Percentiles rank a stretch among this genome's conserved stretches.
Evolutionary conservation across 495 filamentous ascomycete species (phyloP).

Genomic region (Staphylotrichum longicolle): DNA sequence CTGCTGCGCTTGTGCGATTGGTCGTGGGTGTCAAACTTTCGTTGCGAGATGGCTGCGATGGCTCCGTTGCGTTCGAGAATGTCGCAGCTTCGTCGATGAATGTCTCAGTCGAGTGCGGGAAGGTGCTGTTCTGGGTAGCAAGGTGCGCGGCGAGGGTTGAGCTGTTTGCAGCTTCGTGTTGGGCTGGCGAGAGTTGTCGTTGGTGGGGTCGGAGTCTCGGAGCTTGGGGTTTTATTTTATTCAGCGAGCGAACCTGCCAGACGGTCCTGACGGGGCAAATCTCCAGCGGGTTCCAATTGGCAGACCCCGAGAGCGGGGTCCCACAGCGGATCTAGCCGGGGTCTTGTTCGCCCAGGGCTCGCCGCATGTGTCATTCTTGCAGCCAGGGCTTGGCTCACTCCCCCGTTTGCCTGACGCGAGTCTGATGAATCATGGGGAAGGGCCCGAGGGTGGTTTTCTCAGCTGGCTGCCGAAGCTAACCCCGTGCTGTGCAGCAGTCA

Average conservation of each 20-base stretch:
- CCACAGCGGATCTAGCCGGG: slow-evolving; percentile 20
- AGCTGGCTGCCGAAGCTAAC: too few relatives aligned
- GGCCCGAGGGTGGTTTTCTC: too few relatives aligned
- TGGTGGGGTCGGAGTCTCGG: slow-evolving; percentile 25
- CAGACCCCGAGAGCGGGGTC: neutral
- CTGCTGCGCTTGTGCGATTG: neutral
- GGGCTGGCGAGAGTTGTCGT: neutral
- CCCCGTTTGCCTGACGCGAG: too few relatives aligned
- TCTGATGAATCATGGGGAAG: too few relatives aligned
- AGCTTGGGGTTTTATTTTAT: slow-evolving; percentile 16
- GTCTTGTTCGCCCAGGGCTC: neutral
- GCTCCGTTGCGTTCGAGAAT: too few relatives aligned
- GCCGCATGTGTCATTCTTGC: slow-evolving; percentile 19
- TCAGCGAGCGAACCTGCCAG: slow-evolving; percentile 12
- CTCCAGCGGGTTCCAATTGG: neutral
- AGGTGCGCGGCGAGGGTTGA: neutral
- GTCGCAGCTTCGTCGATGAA: too few relatives aligned
- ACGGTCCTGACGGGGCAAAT: neutral
- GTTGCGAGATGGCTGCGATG: too few relatives aligned
- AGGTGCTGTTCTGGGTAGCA: neutral
- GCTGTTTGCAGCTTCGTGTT: slow-evolving; percentile 8
- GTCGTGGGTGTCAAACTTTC: neutral
- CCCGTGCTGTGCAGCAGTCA: too few relatives aligned
- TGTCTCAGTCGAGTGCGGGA: too few relatives aligned
- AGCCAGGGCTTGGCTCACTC: neutral